Evolutionary conservation across 139 green algal species (phyloP).

Genomic region (Zygnema cylindricum): DNA sequence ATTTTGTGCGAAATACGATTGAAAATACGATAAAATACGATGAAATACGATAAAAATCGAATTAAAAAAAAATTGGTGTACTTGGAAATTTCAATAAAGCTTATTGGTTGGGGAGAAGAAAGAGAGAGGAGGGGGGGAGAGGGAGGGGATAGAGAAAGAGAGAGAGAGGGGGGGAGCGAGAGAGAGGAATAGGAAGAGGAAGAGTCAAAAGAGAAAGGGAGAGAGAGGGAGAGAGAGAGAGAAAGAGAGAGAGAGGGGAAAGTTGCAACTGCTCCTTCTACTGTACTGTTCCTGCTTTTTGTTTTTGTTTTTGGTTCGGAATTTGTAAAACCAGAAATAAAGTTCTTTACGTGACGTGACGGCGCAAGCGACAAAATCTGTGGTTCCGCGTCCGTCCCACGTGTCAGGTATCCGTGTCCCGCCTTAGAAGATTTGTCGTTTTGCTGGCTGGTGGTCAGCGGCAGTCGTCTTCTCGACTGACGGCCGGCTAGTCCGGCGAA

Average conservation of each 20-base stretch:
- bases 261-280: too few relatives aligned
- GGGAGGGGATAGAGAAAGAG: background rate
- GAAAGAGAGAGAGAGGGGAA: background rate
- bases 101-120: background rate
- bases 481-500: too few relatives aligned
- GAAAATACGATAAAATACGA: background rate
- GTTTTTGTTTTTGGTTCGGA: too few relatives aligned
- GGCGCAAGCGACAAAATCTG: too few relatives aligned
- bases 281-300: too few relatives aligned
- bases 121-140: background rate
- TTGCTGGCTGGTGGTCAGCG: too few relatives aligned
- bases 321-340: too few relatives aligned
- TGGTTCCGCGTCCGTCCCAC: too few relatives aligned
- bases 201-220: background rate
- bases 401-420: too few relatives aligned
- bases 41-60: background rate
- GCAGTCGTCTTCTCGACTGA: too few relatives aligned
- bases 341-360: too few relatives aligned
- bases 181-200: background rate
- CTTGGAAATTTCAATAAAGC: background rate
- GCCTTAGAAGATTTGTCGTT: too few relatives aligned
- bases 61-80: background rate
- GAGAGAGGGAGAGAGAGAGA: background rate
- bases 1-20: background rate
- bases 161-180: background rate